phyloP scores from a whole-genome alignment of 208 protist genomes.

The Trypanosomatidae sp. region DNA sequence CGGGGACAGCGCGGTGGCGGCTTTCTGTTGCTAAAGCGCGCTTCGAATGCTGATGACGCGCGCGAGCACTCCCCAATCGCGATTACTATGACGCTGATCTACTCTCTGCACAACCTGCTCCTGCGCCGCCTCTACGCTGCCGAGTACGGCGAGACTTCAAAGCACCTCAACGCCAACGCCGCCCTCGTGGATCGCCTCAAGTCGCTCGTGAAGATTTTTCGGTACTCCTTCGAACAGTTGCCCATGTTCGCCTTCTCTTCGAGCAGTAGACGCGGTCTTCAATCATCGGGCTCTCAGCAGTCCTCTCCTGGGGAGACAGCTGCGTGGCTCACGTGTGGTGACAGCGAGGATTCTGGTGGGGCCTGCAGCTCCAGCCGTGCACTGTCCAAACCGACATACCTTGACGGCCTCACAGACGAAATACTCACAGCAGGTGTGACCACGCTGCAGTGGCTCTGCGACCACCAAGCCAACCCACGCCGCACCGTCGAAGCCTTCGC shows the following conservation, averaged over 20 bases:
- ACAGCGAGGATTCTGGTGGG: not conserved
- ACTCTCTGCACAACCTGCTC: constrained; percentile 66
- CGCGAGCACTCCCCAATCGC: constrained; percentile 68
- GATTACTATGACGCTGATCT: constrained; percentile 62
- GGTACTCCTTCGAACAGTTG: constrained; percentile 57
- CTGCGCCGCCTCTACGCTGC: constrained; percentile 56
- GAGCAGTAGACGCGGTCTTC: not conserved
- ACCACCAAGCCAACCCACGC: constrained; percentile 22
- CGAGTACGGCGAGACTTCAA: constrained; percentile 30
- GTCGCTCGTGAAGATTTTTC: constrained; percentile 60
- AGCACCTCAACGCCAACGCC: constrained; percentile 40
- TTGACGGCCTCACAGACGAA: constrained; percentile 29
- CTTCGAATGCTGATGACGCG: constrained; percentile 33
- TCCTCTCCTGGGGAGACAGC: not conserved
- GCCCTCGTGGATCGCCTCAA: constrained; percentile 70
- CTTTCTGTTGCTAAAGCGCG: constrained; percentile 42
- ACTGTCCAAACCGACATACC: not conserved
- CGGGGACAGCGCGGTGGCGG: constrained; percentile 35
- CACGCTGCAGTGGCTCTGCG: constrained; percentile 57
- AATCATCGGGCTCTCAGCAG: not conserved
- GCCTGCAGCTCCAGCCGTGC: not conserved
- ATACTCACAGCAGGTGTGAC: constrained; percentile 27
- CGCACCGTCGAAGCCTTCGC: constrained; percentile 58
- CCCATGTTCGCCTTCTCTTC: constrained; percentile 37
- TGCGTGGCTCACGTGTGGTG: not conserved